Evolutionary conservation across 495 filamentous ascomycete species (phyloP).

Genomic region (Penicillium coprophilum): DNA sequence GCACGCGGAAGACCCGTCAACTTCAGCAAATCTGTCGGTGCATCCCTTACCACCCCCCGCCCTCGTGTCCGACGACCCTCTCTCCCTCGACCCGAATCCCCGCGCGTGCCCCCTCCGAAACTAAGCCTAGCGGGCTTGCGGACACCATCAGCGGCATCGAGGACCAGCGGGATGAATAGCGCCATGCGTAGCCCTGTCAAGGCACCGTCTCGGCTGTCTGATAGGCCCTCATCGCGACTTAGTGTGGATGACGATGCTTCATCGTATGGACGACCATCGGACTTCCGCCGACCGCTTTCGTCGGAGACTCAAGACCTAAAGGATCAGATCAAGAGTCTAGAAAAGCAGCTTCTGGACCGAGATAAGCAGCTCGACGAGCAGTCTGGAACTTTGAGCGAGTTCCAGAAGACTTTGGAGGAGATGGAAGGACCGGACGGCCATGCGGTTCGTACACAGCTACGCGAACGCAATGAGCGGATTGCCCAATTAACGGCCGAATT

Average conservation of each 20-base stretch:
- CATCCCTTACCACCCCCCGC: constrained; percentile 68
- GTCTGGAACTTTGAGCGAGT: constrained; percentile 69
- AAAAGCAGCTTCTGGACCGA: constrained; percentile 73
- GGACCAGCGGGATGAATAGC: constrained; percentile 32
- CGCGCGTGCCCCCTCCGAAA: constrained; percentile 55
- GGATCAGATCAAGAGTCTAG: constrained; percentile 65
- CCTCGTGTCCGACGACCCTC: constrained; percentile 63
- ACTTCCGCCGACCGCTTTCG: constrained; percentile 44
- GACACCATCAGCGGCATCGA: constrained; percentile 40
- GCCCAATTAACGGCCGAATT: constrained; percentile 89
- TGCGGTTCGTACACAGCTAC: constrained; percentile 75
- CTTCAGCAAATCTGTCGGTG: constrained; percentile 85
- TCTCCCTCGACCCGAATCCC: constrained; percentile 82
- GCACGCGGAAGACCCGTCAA: constrained; percentile 51
- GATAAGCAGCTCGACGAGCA: constrained; percentile 88
- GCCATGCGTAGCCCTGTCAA: constrained; percentile 44
- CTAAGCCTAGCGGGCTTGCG: constrained; percentile 56
- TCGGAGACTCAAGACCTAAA: constrained; percentile 50
- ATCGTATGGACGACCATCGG: constrained; percentile 39
- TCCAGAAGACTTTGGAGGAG: constrained; percentile 48
- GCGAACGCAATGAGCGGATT: constrained; percentile 98
- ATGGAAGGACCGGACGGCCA: constrained; percentile 76
- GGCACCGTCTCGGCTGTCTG: constrained; percentile 43
- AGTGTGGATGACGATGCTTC: constrained; percentile 44
- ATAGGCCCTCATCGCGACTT: constrained; percentile 44